Evolutionary conservation across 208 protist genomes (phyloP), one percentile per base, ranked within the genome.

Genomic region (Trypanosomatidae sp.): DNA sequence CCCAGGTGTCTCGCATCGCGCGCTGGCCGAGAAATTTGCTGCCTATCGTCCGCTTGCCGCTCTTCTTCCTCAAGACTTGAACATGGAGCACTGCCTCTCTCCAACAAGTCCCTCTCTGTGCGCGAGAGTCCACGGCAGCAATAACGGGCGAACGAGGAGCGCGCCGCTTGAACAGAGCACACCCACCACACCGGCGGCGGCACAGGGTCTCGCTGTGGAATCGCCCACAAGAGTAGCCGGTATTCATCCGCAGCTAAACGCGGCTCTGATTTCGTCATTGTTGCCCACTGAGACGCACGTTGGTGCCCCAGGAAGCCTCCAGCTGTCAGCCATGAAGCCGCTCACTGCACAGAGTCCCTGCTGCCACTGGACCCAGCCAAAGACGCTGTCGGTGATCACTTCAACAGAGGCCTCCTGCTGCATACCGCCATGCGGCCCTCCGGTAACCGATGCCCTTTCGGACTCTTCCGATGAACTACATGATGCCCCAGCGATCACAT

Each of bases 21-120:
- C 62, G 25, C 43, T n/a, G 44, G 19, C n/a, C 6, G 62, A 53
- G 13, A 52, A 36, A 6, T n/a, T 8, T 25, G 6, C 28, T 28
- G n/a, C 44, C 1, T 33, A 39, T 10, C 13, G 13, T 9, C 28
- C 65, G 36, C 52, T 62, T 15, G 66, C 66, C 22, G 13, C 68
- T 46, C 30, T 68, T 17, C 49, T 64, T 30, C 62, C 66, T 41
- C 50, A 69, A 22, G 19, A 65, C 47, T 43, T 53, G 9, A 19
- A 39, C 5, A 36, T 12, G 0, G 41, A 67, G 7, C 8, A 8
- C 9, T 3, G 43, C 3, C 62, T 36, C 62, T 52, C 62, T 22
- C 12, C 8, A 12, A 15, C 44, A 0, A 53, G 1, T 1, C 7
- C 3, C n/a, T 36, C 44, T 52, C 62, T 53, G 25, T 33, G 43